Percentiles rank a stretch among this genome's conserved stretches.
Conservation (phyloP, 164 flowering plant species). For the Umbellularia californica region DNA sequence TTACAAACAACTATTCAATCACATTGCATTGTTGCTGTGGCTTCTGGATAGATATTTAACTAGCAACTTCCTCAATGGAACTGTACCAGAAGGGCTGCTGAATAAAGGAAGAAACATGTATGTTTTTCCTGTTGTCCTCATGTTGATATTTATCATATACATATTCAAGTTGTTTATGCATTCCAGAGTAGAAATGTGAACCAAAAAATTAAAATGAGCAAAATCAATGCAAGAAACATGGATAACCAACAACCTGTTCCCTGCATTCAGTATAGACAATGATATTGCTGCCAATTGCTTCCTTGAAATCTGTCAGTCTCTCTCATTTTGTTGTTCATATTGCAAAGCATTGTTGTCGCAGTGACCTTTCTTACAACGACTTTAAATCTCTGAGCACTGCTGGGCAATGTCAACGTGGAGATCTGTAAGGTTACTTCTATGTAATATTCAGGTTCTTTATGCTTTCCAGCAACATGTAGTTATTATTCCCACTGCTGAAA, state of each 20-base stretch:
- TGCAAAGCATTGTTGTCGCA: slow-evolving; percentile 15
- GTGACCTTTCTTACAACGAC: slow-evolving; percentile 82
- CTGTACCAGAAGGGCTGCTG: slow-evolving; percentile 39
- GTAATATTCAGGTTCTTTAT: not conserved
- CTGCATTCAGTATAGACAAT: too few relatives aligned
- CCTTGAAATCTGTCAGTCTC: too few relatives aligned
- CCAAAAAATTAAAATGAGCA: too few relatives aligned
- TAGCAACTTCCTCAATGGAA: slow-evolving; percentile 58
- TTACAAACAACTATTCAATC: not conserved
- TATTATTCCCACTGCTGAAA: not conserved
- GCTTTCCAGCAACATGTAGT: slow-evolving; percentile 2
- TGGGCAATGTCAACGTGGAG: slow-evolving; percentile 24
- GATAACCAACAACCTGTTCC: too few relatives aligned
- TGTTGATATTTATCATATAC: not conserved
- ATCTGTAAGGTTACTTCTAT: slow-evolving; percentile 11
- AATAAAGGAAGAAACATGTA: slow-evolving; percentile 45
- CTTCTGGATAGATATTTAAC: slow-evolving; percentile 46
- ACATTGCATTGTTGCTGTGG: not conserved
- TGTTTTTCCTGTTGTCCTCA: slow-evolving; percentile 16
- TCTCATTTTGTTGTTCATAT: not conserved
- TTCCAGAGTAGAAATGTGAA: too few relatives aligned
- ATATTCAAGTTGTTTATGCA: not conserved
- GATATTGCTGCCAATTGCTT: too few relatives aligned
- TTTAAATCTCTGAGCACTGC: slow-evolving; percentile 42
- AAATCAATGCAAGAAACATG: too few relatives aligned